These are phyloP conservation scores for Sequoiadendron giganteum DNA, from an alignment of 75 land plant species.

Conservation along the genomic window DNA sequence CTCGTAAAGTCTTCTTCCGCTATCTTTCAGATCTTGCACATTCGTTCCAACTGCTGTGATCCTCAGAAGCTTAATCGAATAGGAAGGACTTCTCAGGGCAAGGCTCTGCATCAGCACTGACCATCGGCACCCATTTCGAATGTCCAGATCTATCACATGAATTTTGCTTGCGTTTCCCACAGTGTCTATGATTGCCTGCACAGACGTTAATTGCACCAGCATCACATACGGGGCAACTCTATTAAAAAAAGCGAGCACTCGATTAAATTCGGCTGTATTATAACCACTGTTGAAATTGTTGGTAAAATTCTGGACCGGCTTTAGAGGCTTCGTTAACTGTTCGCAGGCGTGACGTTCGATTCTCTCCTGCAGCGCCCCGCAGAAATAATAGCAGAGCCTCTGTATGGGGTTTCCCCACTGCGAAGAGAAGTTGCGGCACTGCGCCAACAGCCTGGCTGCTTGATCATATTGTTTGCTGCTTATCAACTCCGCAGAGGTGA, in stretches of 20 bases:
- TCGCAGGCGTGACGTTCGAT: neutral
- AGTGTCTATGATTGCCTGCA: slow-evolving; percentile 28
- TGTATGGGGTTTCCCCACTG: slow-evolving; percentile 14
- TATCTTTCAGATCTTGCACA: neutral
- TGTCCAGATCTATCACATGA: slow-evolving; percentile 25
- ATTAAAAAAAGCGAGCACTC: neutral
- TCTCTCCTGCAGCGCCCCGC: slow-evolving; percentile 11
- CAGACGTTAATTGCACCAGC: slow-evolving; percentile 8
- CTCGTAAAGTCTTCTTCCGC: neutral
- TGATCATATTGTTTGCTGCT: slow-evolving; percentile 21
- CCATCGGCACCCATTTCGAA: slow-evolving; percentile 26
- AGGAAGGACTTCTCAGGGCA: neutral
- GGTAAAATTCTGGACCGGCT: neutral
- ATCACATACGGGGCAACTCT: slow-evolving; percentile 1
- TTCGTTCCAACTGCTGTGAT: slow-evolving; percentile 18
- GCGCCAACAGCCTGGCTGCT: slow-evolving; percentile 14
- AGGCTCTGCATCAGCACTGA: slow-evolving; percentile 20
- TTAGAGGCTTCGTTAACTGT: neutral
- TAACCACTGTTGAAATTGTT: neutral
- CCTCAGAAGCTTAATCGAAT: slow-evolving; percentile 14
- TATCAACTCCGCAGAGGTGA: slow-evolving; percentile 21
- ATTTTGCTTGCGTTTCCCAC: slow-evolving; percentile 6
- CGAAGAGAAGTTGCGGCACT: slow-evolving; percentile 14
- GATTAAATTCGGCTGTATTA: neutral
- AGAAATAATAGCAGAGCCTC: slow-evolving; percentile 19